Percentiles rank a stretch among this genome's conserved stretches.
Conservation (phyloP, 768 basidiomycete genomes). For the Lenzites betulinus region DNA sequence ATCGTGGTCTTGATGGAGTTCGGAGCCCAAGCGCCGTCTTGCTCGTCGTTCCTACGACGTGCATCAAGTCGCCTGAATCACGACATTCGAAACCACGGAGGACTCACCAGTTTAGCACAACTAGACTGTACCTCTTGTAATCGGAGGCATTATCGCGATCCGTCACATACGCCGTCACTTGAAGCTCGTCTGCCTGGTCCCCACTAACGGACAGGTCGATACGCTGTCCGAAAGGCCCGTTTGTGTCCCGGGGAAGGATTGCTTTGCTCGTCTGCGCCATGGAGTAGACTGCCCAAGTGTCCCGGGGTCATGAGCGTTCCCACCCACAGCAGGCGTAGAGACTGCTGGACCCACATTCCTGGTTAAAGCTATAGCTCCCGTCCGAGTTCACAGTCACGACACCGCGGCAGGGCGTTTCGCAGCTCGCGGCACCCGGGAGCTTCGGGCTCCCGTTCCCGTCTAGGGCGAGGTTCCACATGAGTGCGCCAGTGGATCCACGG, state of each 20-base stretch:
- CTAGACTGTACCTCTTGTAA: constrained; percentile 69
- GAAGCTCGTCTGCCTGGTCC: constrained; percentile 52
- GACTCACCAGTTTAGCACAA: no score
- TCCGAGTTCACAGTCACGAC: constrained; percentile 67
- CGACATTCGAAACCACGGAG: not conserved
- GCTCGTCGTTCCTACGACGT: constrained; percentile 46
- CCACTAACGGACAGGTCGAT: constrained; percentile 68
- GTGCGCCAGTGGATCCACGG: constrained; percentile 44
- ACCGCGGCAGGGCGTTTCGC: constrained; percentile 65
- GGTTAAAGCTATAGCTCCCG: constrained; percentile 64
- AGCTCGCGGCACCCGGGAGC: constrained; percentile 64
- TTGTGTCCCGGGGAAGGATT: constrained; percentile 63
- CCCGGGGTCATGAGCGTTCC: not conserved
- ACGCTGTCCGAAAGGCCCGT: constrained; percentile 70
- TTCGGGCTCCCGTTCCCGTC: constrained; percentile 62
- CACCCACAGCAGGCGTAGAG: not conserved
- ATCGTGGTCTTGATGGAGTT: constrained; percentile 59
- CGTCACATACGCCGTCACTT: constrained; percentile 67
- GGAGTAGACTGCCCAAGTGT: constrained; percentile 64
- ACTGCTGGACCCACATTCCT: constrained; percentile 59
- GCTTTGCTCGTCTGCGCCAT: constrained; percentile 79
- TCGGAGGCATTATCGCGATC: constrained; percentile 52
- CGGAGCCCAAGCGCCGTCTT: constrained; percentile 54
- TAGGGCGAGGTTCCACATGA: constrained; percentile 82
- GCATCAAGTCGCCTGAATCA: not conserved